These are phyloP conservation scores for Leptographium procerum DNA, from an alignment of 2,329 filamentous ascomycete species.

Conservation along the genomic window DNA sequence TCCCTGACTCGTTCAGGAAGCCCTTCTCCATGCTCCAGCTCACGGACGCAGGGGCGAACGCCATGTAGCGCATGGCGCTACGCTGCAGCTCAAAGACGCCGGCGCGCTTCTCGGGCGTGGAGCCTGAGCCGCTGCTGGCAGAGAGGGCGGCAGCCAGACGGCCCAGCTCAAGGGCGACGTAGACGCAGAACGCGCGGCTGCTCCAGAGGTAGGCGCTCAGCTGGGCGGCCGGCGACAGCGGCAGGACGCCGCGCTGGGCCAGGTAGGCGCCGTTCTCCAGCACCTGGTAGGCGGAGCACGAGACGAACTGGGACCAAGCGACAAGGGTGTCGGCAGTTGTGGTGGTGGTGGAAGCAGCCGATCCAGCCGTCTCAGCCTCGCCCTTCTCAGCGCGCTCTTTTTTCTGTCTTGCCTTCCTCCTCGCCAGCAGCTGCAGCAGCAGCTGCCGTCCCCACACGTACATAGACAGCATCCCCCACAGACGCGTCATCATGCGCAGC, in stretches of 20 bases:
- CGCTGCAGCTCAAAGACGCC: slow-evolving; percentile 48
- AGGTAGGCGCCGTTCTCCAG: slow-evolving; percentile 80
- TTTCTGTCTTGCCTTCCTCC: slow-evolving; percentile 15
- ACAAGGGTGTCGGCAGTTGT: slow-evolving; percentile 42
- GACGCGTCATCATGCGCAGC: slow-evolving; percentile 57
- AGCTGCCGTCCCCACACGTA: slow-evolving; percentile 54
- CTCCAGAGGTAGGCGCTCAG: slow-evolving; percentile 58
- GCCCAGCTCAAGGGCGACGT: slow-evolving; percentile 65
- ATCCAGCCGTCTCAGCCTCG: slow-evolving; percentile 22
- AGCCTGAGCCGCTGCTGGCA: slow-evolving; percentile 12
- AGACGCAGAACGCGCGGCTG: slow-evolving; percentile 67
- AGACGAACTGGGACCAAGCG: slow-evolving; percentile 55
- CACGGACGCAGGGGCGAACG: slow-evolving; percentile 71
- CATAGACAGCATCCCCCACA: slow-evolving; percentile 68
- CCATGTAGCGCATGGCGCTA: slow-evolving; percentile 56
- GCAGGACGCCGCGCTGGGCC: slow-evolving; percentile 58
- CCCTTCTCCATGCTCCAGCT: slow-evolving; percentile 71
- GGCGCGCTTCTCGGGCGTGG: slow-evolving; percentile 26
- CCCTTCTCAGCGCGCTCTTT: slow-evolving; percentile 15
- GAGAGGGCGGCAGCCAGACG: slow-evolving; percentile 42
- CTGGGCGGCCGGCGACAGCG: slow-evolving; percentile 43
- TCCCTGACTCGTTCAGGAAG: slow-evolving; percentile 27
- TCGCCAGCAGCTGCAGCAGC: slow-evolving; percentile 17
- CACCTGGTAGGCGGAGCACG: slow-evolving; percentile 60
- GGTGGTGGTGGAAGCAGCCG: slow-evolving; percentile 28